Percentiles rank a stretch among this genome's conserved stretches.
Evolutionary conservation across 176 grass and related monocot genomes (phyloP).

Genomic region (Cenchrus purpureus): DNA sequence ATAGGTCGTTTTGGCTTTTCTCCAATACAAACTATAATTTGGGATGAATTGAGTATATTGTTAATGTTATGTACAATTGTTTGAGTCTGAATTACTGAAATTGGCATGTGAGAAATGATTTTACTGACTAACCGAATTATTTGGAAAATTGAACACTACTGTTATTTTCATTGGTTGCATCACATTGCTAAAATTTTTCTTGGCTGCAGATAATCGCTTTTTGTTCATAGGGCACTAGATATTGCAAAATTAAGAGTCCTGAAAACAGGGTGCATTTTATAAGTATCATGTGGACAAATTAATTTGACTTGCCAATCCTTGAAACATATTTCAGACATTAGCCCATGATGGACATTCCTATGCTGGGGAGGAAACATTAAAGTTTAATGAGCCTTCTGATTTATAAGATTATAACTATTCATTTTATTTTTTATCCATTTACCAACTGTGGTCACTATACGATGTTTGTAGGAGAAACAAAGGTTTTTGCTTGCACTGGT

Average conservation of each 20-base stretch:
- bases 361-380: constrained; percentile 29
- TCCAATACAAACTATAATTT: too few species aligned
- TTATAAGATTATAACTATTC: too few species aligned
- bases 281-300: neutral
- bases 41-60: too few species aligned
- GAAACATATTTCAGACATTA: constrained; percentile 56
- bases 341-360: constrained; percentile 74
- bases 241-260: neutral
- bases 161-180: neutral
- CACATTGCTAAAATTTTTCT: neutral
- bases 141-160: neutral
- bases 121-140: neutral
- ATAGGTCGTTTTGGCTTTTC: too few species aligned
- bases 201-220: neutral
- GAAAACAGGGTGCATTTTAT: neutral
- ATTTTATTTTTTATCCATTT: too few species aligned
- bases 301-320: constrained; percentile 10
- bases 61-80: neutral
- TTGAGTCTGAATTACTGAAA: neutral
- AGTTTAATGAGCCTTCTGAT: neutral
- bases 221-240: neutral
- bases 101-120: neutral
- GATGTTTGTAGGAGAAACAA: too few species aligned
- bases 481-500: too few species aligned
- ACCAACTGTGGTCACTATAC: too few species aligned